Evolutionary conservation across 1,284 basidiomycete species (phyloP).

Genomic region (Microbotryum violaceum): DNA sequence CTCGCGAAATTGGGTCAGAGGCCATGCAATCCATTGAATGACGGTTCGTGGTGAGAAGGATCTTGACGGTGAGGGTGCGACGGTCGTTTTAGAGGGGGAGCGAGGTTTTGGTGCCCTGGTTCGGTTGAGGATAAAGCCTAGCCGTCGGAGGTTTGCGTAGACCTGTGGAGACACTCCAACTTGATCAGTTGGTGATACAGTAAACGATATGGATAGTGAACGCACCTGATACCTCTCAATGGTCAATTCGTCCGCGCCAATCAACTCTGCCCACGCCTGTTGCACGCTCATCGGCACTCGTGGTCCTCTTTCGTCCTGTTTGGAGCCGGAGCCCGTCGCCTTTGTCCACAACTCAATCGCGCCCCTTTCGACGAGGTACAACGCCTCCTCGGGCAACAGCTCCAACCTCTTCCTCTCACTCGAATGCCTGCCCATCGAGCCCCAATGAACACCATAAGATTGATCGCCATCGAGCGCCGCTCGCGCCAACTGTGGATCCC

Average conservation of each 20-base stretch:
- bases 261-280: slow-evolving; percentile 76
- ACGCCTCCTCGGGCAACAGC: slow-evolving; percentile 83
- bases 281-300: slow-evolving; percentile 70
- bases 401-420: slow-evolving; percentile 57
- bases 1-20: not conserved
- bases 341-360: slow-evolving; percentile 72
- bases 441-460: slow-evolving; percentile 62
- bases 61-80: not conserved
- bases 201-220: slow-evolving; percentile 6
- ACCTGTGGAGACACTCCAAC: slow-evolving; percentile 51
- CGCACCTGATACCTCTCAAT: slow-evolving; percentile 78
- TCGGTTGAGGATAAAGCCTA: slow-evolving; percentile 82
- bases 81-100: not conserved
- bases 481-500: slow-evolving; percentile 22
- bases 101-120: slow-evolving; percentile 36
- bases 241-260: slow-evolving; percentile 66
- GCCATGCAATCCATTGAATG: not conserved
- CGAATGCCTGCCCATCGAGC: slow-evolving; percentile 59
- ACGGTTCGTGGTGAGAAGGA: too few species aligned
- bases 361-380: slow-evolving; percentile 86
- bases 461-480: slow-evolving; percentile 45
- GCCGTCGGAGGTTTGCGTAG: slow-evolving; percentile 79
- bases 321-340: slow-evolving; percentile 32
- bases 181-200: not conserved
- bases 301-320: not conserved